Conservation (phyloP, 805 yeast species). For the Wickerhamomyces kurtzmanii region DNA sequence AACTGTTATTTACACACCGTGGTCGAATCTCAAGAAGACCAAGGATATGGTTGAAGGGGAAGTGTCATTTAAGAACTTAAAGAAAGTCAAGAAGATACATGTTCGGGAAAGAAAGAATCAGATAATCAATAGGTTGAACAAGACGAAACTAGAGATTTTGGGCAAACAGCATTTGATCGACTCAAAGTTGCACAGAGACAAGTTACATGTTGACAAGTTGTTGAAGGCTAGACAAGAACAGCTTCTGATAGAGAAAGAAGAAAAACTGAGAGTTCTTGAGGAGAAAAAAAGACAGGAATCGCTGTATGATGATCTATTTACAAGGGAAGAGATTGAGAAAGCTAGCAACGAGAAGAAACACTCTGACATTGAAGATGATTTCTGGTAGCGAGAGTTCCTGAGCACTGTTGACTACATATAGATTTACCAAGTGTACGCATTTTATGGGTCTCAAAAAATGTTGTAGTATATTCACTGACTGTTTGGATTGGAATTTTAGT, state of each 20-base stretch:
- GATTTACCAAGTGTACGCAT: neutral
- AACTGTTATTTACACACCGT: conserved; percentile 65
- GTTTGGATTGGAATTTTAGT: no score
- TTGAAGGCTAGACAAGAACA: conserved; percentile 17
- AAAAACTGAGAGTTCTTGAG: conserved; percentile 25
- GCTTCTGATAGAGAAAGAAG: conserved; percentile 19
- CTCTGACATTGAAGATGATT: conserved; percentile 51
- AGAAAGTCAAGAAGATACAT: conserved; percentile 39
- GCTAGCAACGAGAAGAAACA: conserved; percentile 35
- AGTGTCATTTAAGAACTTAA: conserved; percentile 58
- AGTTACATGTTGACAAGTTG: conserved; percentile 14
- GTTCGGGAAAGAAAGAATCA: conserved; percentile 49
- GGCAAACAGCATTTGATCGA: conserved; percentile 19
- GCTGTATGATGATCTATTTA: conserved; percentile 38
- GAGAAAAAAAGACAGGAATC: conserved; percentile 30
- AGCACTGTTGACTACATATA: conserved; percentile 2
- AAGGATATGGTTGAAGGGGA: conserved; percentile 74
- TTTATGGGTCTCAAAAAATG: no score
- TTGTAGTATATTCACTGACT: no score
- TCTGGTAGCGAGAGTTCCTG: no score
- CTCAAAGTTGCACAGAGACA: conserved; percentile 29
- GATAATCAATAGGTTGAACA: conserved; percentile 50
- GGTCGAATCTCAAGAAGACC: conserved; percentile 55
- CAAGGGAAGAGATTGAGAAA: conserved; percentile 32
- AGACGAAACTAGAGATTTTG: conserved; percentile 47